Evolutionary conservation across 805 yeast species (phyloP), one percentile per base, ranked within the genome.

Genomic region (Candida nemodendra): DNA sequence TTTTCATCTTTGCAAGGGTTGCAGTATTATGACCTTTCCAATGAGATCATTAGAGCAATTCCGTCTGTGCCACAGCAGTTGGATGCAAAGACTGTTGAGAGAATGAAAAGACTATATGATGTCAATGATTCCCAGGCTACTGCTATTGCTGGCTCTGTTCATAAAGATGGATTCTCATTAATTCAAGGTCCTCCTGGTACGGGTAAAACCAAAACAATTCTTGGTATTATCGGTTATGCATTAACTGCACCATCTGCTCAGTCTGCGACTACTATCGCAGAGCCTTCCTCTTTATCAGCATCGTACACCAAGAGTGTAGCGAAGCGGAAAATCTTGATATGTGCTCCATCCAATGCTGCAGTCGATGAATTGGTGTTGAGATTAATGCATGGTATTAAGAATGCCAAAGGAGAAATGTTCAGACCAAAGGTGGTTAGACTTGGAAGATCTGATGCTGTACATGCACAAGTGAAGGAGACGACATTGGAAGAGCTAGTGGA

Each of bases 161-260:
- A 69, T 17, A 68, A 74, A 7, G 69, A 69, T 1, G 99, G 99
- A 0, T 88, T 93, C 56, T 81, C 95, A 0, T 69, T 93, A 36
- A 90, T 93, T 59, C 99, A 93, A 64, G 99, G 97, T 41, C 99
- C 99, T 0, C 99, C 99, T 0, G 99, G 99, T 62, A 91, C 98
- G 0, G 99, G 99, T 68, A 93, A 93, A 60, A 95, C 99, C 1
- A 95, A 91, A 58, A 93, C 99, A 0, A 93, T 95, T 64, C 60
- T 93, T 30, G 97, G 97, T 17, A 81, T 91, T 34, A 76, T 91
- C 22, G 96, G 97, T 0, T 78, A 88, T 38, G 78, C 80, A 42
- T 59, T 85, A 29, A 73, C 86, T 0, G 45, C 58, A 18, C 27
- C 41, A 34, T 38, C 41, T 3, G 22, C 34, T 2, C 41, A 30